Evolutionary conservation across 208 protist genomes (phyloP), one percentile per base, ranked within the genome.

Genomic region (Acanthamoeba royreba): DNA sequence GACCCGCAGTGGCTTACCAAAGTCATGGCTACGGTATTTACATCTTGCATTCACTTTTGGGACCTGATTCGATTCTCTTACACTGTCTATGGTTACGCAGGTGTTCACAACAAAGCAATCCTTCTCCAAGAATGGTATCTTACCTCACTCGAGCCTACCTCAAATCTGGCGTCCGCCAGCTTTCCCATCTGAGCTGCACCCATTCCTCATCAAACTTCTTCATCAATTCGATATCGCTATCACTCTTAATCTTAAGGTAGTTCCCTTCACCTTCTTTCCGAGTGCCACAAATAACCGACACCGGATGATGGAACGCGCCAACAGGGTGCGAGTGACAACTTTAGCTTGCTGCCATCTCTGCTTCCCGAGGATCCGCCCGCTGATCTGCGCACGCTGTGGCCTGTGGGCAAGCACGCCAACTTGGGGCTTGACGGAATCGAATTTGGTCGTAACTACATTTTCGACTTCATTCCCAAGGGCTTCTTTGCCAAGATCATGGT

Each of bases 401-500:
- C 52, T 9, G 43, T 46, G 42, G 22, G 49, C 19, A 43, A 66
- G 52, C 53, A 90, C 11, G 8, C 42, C 19, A 42, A 25, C 13
- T 17, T 42, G 31, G 15, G 33, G 83, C 28, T 7, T 25, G 83
- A 38, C 42, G 25, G 17, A 13, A 22, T 47, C n/a, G 74, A 86
- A 42, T 94, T 92, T 92, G 79, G 93, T 9, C 74, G 93, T 38
- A 63, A 92, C n/a, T 94, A 92, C 72, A 22, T 61, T 43, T 94
- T 94, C 58, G 93, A 96, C 31, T 96, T 95, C 47, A 58, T 96
- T 9, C 94, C 94, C 2, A 95, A 93, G 43, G 94, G 94, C 49
- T 96, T 96, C 94, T 96, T 96, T 55, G 90, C 92, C 31, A 74
- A 92, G 63, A 81, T 96, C 31, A 96, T 96, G 92, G 92, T 94